Percentiles rank a stretch among this genome's conserved stretches.
Evolutionary conservation across 169 alveolate genomes (phyloP).

Genomic region (Amoebophrya sp.): DNA sequence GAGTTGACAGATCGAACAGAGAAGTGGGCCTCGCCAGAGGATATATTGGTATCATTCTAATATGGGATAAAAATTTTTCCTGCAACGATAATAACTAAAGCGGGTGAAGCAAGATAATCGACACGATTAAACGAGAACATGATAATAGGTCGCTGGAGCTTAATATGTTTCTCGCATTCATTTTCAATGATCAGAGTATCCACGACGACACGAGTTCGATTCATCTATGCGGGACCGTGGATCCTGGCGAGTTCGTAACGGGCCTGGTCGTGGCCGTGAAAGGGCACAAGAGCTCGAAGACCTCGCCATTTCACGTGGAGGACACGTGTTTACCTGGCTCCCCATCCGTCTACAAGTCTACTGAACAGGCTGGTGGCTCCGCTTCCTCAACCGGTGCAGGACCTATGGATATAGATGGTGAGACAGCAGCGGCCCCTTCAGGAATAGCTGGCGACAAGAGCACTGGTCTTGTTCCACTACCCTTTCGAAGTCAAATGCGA

Average conservation of each 20-base stretch:
- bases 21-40: not conserved
- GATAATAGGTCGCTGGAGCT: too few species aligned
- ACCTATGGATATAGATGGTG: not conserved
- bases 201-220: not conserved
- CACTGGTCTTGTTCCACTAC: not conserved
- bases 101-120: too few species aligned
- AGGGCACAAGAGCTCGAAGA: not conserved
- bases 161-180: too few species aligned
- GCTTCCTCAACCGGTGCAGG: not conserved
- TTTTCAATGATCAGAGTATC: not conserved
- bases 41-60: not conserved
- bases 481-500: too few species aligned
- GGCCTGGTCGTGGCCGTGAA: not conserved
- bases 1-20: conserved; percentile 1
- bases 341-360: not conserved
- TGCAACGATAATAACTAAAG: too few species aligned
- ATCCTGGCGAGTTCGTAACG: not conserved
- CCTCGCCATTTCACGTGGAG: not conserved
- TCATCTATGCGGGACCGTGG: not conserved
- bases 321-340: not conserved
- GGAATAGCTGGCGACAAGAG: not conserved
- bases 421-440: not conserved
- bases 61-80: not conserved
- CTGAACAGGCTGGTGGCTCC: not conserved
- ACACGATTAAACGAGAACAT: too few species aligned